phyloP scores from a whole-genome alignment of 345 rosid genomes.

The Eucalyptus victrix region DNA sequence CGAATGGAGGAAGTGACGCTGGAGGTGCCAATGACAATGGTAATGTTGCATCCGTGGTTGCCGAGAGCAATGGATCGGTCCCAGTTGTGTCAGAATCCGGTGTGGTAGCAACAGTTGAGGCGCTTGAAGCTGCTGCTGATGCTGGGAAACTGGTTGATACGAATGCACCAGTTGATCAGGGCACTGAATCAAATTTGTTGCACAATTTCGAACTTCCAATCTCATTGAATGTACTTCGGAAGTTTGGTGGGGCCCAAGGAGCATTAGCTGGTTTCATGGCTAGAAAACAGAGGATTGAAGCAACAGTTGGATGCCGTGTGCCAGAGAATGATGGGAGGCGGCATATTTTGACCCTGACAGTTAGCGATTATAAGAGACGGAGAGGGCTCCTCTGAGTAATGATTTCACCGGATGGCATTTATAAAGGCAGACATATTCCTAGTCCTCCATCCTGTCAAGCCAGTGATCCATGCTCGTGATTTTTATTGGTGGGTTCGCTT shows the following conservation, averaged over 20 bases:
- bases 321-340: constrained; percentile 85
- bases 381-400: constrained; percentile 78
- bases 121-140: constrained; percentile 90
- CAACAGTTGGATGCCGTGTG: constrained; percentile 69
- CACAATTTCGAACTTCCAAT: constrained; percentile 79
- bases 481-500: neutral
- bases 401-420: neutral
- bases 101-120: constrained; percentile 61
- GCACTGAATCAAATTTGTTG: constrained; percentile 61
- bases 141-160: constrained; percentile 96
- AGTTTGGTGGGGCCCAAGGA: constrained; percentile 79
- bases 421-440: neutral
- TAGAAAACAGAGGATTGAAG: constrained; percentile 84
- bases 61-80: constrained; percentile 6
- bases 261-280: constrained; percentile 86
- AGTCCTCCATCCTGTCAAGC: neutral
- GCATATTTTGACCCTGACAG: constrained; percentile 79
- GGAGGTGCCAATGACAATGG: constrained; percentile 14
- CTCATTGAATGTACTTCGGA: constrained; percentile 48
- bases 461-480: neutral
- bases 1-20: constrained; percentile 8
- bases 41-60: constrained; percentile 6
- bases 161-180: constrained; percentile 77
- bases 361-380: constrained; percentile 96
- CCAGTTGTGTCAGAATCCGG: constrained; percentile 21